Percentiles rank a stretch among this genome's conserved stretches.
Evolutionary conservation across 108 stramenopile genomes (phyloP).

Genomic region (Conticribra guillardii): DNA sequence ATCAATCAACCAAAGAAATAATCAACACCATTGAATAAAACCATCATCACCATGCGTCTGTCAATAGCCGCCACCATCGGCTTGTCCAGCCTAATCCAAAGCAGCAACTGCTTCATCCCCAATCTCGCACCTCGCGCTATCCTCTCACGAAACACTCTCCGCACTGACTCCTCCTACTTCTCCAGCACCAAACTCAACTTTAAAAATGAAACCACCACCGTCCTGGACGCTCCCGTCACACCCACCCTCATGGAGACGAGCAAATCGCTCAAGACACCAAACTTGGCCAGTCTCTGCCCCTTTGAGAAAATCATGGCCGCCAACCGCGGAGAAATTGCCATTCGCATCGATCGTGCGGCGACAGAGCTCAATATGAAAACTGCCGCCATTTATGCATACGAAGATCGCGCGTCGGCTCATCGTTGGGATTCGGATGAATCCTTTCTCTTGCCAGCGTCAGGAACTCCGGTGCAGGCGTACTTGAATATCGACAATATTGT

Average conservation of each 20-base stretch:
- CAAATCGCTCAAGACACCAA: background rate
- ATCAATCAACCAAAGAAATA: no score
- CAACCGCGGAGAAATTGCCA: slow-evolving; percentile 46
- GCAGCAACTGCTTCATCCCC: slow-evolving; percentile 15
- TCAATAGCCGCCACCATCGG: background rate
- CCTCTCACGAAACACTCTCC: background rate
- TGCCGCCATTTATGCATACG: slow-evolving; percentile 43
- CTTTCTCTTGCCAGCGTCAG: slow-evolving; percentile 41
- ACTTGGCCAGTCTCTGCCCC: slow-evolving; percentile 15
- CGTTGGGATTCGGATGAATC: slow-evolving; percentile 49
- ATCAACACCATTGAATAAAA: no score
- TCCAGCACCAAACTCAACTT: background rate
- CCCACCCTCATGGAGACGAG: background rate
- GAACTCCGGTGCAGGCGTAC: slow-evolving; percentile 77
- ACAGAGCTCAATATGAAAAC: slow-evolving; percentile 43
- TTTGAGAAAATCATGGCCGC: slow-evolving; percentile 48
- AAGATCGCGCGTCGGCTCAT: slow-evolving; percentile 46
- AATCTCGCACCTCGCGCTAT: slow-evolving; percentile 1
- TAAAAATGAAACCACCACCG: background rate
- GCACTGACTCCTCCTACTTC: background rate
- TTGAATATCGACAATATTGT: slow-evolving; percentile 65
- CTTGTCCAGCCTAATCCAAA: background rate
- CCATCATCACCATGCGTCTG: slow-evolving; percentile 7
- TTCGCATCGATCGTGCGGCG: slow-evolving; percentile 39
- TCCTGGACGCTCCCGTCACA: background rate